phyloP scores from a whole-genome alignment of 2,329 filamentous ascomycete species.

The Beauveria asiatica region DNA sequence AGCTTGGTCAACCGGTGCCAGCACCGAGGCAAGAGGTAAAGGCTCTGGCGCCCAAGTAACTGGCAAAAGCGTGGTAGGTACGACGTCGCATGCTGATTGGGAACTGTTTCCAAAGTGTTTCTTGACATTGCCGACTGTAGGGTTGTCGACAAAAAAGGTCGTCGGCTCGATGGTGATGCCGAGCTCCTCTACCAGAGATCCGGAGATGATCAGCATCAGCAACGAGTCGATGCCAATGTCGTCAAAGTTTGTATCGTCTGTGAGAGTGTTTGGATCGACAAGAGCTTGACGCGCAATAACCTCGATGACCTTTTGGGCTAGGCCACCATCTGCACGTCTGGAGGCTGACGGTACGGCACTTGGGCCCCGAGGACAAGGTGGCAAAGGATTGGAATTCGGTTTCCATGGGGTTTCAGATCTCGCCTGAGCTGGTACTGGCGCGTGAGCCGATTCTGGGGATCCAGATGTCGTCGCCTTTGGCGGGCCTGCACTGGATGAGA shows the following conservation, averaged over 20 bases:
- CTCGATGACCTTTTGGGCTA: neutral
- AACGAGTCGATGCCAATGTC: neutral
- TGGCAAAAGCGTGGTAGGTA: neutral
- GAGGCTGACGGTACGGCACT: neutral
- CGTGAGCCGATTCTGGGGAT: neutral
- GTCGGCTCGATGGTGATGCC: neutral
- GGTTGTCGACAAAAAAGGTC: neutral
- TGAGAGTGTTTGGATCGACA: neutral
- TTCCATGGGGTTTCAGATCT: neutral
- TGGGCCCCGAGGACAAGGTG: neutral
- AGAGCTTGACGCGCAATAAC: neutral
- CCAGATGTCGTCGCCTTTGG: neutral
- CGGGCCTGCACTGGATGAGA: neutral
- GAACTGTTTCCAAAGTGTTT: neutral
- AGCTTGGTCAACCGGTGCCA: neutral
- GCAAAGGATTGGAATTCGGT: neutral
- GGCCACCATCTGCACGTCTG: neutral
- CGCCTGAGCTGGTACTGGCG: neutral
- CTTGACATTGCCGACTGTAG: neutral
- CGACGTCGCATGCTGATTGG: neutral
- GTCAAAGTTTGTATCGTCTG: neutral
- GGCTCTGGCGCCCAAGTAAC: neutral
- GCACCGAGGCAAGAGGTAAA: neutral
- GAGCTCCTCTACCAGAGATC: neutral
- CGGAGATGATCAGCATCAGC: neutral